Evolutionary conservation across 495 filamentous ascomycete genomes (phyloP), one percentile per base, ranked within the genome.

Genomic region (Hypoxylon fragiforme): DNA sequence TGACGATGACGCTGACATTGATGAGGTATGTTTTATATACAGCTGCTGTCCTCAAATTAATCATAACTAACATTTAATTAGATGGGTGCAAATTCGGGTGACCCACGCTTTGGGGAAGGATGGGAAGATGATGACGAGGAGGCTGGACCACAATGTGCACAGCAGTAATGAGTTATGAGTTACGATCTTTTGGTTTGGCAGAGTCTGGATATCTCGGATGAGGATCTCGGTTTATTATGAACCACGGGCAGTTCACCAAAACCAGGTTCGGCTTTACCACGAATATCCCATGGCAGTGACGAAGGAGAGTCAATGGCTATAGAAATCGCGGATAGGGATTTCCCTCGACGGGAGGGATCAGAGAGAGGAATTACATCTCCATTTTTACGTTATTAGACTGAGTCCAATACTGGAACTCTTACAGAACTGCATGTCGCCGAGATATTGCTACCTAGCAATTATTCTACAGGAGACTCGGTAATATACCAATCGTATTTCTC

Each of bases 1-100:
- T 61, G 86, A 95, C 34, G 79, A 80, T n/a, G 81, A 88, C 64
- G 91, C 84, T 7, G 81, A 88, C 50, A 78, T 96, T 32, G 89
- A 95, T 14, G 83, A 89, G 32, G 90, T 92, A 62, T 72, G 81
- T 76, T 42, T 9, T 15, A 20, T 50, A 20, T 34, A 5, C 31
- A 6, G 3, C 31, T n/a, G 3, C 61, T 68, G 45, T 26, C 14
- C 11, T 16, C 31, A 38, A 37, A 34, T 22, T 15, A 35, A 7
- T 15, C 11, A 8, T 64, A 38, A 60, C 70, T 77, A 59, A 76
- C 58, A 13, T 34, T 30, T 7, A 37, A 13, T 16, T 44, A 81
- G 77, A 85, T 85, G 71, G 84, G 83, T 18, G 80, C 73, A 4
- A 67, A 82, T 22, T 85, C 83, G 13, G 82, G 82, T 34, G 87